Evolutionary conservation across 768 basidiomycete species (phyloP), one percentile per base, ranked within the genome.

Genomic region (Macrolepiota fuliginosa): DNA sequence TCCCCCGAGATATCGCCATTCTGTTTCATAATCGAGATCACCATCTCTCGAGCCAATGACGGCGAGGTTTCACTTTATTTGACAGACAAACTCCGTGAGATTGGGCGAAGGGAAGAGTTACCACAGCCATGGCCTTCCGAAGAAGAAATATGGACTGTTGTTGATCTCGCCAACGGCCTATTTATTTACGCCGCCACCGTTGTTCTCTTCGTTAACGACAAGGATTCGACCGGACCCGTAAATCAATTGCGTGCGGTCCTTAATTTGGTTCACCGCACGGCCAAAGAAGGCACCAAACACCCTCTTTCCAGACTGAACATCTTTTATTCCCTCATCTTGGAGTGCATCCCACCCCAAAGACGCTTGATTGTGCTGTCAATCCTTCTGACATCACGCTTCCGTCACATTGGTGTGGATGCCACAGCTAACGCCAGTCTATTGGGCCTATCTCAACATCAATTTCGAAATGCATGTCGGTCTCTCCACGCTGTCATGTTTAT

Each of bases 91-190:
- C 54, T 64, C 13, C 10, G 12, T 1, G n/a, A 60, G n/a, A 54
- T 57, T 15, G 37, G 29, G 10, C 51, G 56, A 27, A 47, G 53
- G 11, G 32, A 57, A 15, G 37, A 17, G 11, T 7, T 49, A 3
- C 27, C 36, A 0, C 40, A 50, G 15, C 40, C 64, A 24, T 64
- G 63, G 63, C 61, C 61, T 9, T 36, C 55, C 1, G 50, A 64
- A 36, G 22, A n/a, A 12, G 52, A 53, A 1, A n/a, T 62, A 15
- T 9, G 47, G 19, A 54, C 40, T 3, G 42, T 61, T 9, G 50
- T 62, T 19, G 39, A 54, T 22, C 53, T 54, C 19, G 52, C 56
- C 4, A 55, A 60, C 4, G 54, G 59, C 4, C 37, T 45, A 6
- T 64, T 52, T 35, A 39, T 50, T 4, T 61, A 25, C 13, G 55